Evolutionary conservation across 305 asterid genomes (phyloP), one percentile per base, ranked within the genome.

Genomic region (Rubia balearica): DNA sequence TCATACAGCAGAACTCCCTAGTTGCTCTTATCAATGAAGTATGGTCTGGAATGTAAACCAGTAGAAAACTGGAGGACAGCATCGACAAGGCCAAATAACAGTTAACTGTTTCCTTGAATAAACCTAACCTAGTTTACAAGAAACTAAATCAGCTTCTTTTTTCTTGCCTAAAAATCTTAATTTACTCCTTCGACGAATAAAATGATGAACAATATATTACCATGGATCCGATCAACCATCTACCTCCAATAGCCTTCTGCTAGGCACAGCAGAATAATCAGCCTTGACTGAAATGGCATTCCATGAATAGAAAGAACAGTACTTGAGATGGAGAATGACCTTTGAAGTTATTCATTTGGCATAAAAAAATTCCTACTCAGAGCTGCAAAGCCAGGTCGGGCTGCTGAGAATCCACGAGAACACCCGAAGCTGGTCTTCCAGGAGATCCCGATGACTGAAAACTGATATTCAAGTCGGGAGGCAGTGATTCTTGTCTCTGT

Each of bases 341-440:
- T 30, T n/a, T 33, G 53, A 45, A 43, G 13, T 67, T 67, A 46
- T 65, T 30, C 69, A 41, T 48, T 60, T 45, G 46, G 57, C 73
- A 67, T 40, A 36, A 30, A 69, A 64, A 49, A 45, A 14, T 57
- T 1, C 24, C 33, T 36, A 21, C 45, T 89, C 82, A 92, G 73
- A 95, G 97, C 74, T 95, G 99, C 78, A 90, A 85, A 75, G 99
- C 99, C 72, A 95, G 81, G 83, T 95, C 99, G n/a, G 99, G 99
- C 78, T 92, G 99, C 87, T 90, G 97, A 60, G 99, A 86, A 83
- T 95, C 99, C 61, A 95, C 87, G 73, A 85, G 74, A 45, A 85
- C 89, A n/a, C 88, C 83, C 0, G 96, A 84, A 64, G 98, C 86
- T 46, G 95, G 92, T 74, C 91, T 81, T 17, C 90, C 88, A 4